Evolutionary conservation across 169 alveolate species (phyloP).

Genomic region (Eimeria tenella): DNA sequence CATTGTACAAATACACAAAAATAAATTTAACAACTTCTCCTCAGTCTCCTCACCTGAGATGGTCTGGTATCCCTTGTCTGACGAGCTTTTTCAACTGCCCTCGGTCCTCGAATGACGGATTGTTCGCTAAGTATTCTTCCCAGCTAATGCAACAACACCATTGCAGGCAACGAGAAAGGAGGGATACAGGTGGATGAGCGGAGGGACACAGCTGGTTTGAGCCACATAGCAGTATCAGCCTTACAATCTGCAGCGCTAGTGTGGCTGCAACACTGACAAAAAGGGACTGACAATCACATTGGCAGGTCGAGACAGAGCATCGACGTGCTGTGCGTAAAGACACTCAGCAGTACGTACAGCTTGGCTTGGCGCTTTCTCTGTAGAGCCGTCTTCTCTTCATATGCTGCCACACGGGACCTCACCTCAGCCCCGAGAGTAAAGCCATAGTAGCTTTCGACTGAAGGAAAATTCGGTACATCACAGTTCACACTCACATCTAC

Average conservation of each 20-base stretch:
- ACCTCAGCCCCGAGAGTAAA: constrained; percentile 38
- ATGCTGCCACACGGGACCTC: constrained; percentile 26
- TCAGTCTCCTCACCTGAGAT: constrained; percentile 46
- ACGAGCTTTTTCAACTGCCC: constrained; percentile 53
- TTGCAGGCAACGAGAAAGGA: not conserved
- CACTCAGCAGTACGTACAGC: constrained; percentile 6
- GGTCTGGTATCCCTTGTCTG: constrained; percentile 73
- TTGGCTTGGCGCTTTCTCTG: constrained; percentile 35
- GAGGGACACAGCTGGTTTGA: not conserved
- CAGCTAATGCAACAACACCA: constrained; percentile 63
- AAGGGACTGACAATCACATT: not conserved
- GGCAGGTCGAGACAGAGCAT: not conserved
- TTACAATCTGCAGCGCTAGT: too few relatives aligned
- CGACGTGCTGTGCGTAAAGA: not conserved
- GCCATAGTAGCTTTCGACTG: constrained; percentile 52
- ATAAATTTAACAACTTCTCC: not conserved
- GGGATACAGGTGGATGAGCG: not conserved
- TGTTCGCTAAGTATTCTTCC: constrained; percentile 30
- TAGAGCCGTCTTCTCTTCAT: constrained; percentile 43
- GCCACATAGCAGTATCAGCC: not conserved
- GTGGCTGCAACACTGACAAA: not conserved
- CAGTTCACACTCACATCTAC: not conserved
- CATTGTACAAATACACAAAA: not conserved
- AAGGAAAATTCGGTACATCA: not conserved
- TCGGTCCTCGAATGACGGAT: constrained; percentile 43